Evolutionary conservation across 2,329 filamentous ascomycete species (phyloP).

Genomic region (Samsoniella hepiali): DNA sequence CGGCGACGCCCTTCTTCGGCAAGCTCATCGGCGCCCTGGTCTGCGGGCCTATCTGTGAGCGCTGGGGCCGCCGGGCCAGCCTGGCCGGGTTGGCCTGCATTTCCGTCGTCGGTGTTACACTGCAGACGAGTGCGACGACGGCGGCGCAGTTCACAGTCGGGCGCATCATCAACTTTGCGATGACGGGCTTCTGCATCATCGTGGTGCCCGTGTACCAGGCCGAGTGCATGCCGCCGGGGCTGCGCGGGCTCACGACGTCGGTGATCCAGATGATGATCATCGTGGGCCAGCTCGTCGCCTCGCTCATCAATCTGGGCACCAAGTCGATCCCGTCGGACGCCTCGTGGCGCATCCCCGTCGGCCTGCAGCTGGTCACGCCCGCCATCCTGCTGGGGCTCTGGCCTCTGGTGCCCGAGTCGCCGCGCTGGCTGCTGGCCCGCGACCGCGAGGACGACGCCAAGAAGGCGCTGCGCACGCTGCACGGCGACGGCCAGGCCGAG

Average conservation of each 20-base stretch:
- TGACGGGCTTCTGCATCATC: slow-evolving; percentile 32
- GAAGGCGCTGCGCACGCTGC: slow-evolving; percentile 30
- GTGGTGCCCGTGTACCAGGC: slow-evolving; percentile 32
- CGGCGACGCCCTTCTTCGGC: slow-evolving; percentile 26
- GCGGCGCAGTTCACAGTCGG: slow-evolving; percentile 31
- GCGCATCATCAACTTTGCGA: slow-evolving; percentile 29
- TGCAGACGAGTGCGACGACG: slow-evolving; percentile 29
- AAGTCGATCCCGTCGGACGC: slow-evolving; percentile 23
- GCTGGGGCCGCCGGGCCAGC: slow-evolving; percentile 26
- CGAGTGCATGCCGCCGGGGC: slow-evolving; percentile 25
- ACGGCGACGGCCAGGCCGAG: slow-evolving; percentile 27
- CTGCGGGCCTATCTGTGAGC: slow-evolving; percentile 25
- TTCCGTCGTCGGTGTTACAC: slow-evolving; percentile 26
- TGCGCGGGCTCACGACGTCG: slow-evolving; percentile 30
- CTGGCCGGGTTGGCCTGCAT: slow-evolving; percentile 23
- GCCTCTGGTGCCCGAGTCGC: slow-evolving; percentile 42
- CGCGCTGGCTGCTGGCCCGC: slow-evolving; percentile 42
- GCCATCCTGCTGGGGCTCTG: slow-evolving; percentile 34
- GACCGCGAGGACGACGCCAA: slow-evolving; percentile 34
- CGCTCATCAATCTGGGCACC: slow-evolving; percentile 29
- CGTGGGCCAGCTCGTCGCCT: slow-evolving; percentile 26
- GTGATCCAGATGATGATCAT: slow-evolving; percentile 30
- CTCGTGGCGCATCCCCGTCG: slow-evolving; percentile 43
- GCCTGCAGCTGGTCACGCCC: slow-evolving; percentile 42
- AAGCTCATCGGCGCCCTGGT: slow-evolving; percentile 20